Evolutionary conservation across 2,329 filamentous ascomycete species (phyloP), one percentile per base, ranked within the genome.

Genomic region (Diaporthe velutina): DNA sequence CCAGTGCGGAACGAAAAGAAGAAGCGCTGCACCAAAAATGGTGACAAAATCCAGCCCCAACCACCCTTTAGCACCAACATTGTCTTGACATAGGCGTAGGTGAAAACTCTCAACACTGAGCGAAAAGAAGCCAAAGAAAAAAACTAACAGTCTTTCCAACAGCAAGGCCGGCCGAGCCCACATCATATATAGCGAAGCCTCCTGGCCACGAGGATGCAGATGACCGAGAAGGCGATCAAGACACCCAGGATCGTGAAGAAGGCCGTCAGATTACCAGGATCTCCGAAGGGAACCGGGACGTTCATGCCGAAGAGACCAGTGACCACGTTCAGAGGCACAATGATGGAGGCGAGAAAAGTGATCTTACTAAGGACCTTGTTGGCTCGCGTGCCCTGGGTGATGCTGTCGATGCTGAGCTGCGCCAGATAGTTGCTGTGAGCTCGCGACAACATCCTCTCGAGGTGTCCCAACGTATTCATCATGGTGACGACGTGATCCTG

Each of bases 401-500:
- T 94, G 83, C 94, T 96, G 83, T 97, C 95, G 79, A 98, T 96
- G 52, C 94, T 96, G 76, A 98, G 91, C 82, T 98, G 97, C 1
- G 97, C 96, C 50, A 99, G 90, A 82, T 99, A 98, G 83, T 98
- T 99, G 87, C 94, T 95, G 86, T 99, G 97, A 2, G 94, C 94
- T 30, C 97, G 93, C 38, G 94, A 96, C 67, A 99, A 90, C 90
- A 99, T 98, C 88, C 98, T 98, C 83, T 99, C 97, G 79, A 98
- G 98, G 83, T 99, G 97, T 1, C 92, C 92, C 79, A 99, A 85
- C 84, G 98, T 99, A 79, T 94, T 97, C 90, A 98, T 98, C 96
- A 98, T 98, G 60, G 97, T 99, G 75, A 99, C 95, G 71, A 99
- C 96, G 89, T 99, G 97, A 85, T 99, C 97, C 84, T 99, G 97